These are phyloP conservation scores for Juglanconis oblonga DNA, from an alignment of 2,329 filamentous ascomycete species.

Conservation along the genomic window DNA sequence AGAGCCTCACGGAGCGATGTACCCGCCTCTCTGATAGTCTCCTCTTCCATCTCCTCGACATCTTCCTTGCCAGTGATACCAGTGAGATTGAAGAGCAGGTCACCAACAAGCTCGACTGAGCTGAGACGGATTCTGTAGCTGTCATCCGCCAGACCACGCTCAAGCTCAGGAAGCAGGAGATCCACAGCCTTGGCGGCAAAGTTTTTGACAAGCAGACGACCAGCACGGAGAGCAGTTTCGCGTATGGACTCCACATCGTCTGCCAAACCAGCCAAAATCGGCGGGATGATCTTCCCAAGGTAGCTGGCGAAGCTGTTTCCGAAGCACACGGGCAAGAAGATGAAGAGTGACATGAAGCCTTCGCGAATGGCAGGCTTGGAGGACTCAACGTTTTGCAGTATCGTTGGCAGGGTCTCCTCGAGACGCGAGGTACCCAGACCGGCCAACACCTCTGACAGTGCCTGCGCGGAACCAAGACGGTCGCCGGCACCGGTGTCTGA, in stretches of 20 bases:
- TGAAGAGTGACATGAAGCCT: constrained; percentile 99
- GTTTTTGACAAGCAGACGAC: constrained; percentile 94
- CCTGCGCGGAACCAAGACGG: constrained; percentile 91
- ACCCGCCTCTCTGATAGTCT: constrained; percentile 77
- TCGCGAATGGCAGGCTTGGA: constrained; percentile 87
- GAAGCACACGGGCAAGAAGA: constrained; percentile 97
- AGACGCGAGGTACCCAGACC: constrained; percentile 88
- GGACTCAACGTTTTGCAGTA: constrained; percentile 92
- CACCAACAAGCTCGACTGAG: constrained; percentile 95
- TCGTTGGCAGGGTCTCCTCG: constrained; percentile 94
- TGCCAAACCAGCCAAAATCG: constrained; percentile 88
- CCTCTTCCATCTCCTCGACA: constrained; percentile 76
- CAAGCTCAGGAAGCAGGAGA: constrained; percentile 86
- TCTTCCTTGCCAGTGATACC: constrained; percentile 80
- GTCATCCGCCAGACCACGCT: constrained; percentile 94
- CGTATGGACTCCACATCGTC: constrained; percentile 96
- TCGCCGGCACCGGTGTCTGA: constrained; percentile 96
- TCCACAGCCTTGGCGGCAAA: constrained; percentile 95
- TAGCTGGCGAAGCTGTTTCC: constrained; percentile 98
- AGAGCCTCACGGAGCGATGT: constrained; percentile 92
- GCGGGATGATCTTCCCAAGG: constrained; percentile 89
- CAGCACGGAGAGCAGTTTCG: constrained; percentile 92
- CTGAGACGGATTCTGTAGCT: constrained; percentile 97
- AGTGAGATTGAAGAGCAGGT: constrained; percentile 95
- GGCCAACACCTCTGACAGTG: constrained; percentile 91